Percentiles rank a stretch among this genome's conserved stretches.
Conservation (phyloP, 2,329 filamentous ascomycete species). For the Aspergillus floridensis region DNA sequence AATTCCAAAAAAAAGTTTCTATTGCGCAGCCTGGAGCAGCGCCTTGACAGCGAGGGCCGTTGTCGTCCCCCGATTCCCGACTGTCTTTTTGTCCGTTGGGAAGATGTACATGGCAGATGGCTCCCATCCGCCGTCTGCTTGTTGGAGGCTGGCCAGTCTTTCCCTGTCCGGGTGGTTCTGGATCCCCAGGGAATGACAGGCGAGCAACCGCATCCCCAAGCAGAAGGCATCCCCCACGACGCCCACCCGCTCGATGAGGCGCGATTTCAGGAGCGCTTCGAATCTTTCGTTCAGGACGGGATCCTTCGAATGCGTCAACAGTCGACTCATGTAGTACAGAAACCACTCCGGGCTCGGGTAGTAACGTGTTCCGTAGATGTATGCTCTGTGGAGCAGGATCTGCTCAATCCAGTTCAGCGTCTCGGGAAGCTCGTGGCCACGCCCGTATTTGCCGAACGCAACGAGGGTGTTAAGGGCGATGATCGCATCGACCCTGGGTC, state of each 20-base stretch:
- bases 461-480: constrained; percentile 6
- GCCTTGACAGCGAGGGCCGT: background rate
- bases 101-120: background rate
- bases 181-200: background rate
- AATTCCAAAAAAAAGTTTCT: too few relatives aligned
- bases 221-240: background rate
- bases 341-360: constrained; percentile 8
- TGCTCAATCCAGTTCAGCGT: constrained; percentile 2
- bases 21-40: background rate
- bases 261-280: background rate
- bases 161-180: background rate
- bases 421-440: constrained; percentile 1
- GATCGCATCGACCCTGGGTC: background rate
- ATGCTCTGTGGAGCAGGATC: constrained; percentile 6
- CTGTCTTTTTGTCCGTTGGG: background rate
- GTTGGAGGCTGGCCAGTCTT: background rate
- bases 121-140: background rate
- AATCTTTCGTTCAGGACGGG: background rate
- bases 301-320: background rate
- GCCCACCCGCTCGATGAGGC: background rate
- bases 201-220: background rate
- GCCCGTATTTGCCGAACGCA: constrained; percentile 3
- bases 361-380: constrained; percentile 9
- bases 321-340: constrained; percentile 3
- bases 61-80: background rate